These are phyloP conservation scores for Primulina eburnea DNA, from an alignment of 257 asterid genomes.

Conservation along the genomic window DNA sequence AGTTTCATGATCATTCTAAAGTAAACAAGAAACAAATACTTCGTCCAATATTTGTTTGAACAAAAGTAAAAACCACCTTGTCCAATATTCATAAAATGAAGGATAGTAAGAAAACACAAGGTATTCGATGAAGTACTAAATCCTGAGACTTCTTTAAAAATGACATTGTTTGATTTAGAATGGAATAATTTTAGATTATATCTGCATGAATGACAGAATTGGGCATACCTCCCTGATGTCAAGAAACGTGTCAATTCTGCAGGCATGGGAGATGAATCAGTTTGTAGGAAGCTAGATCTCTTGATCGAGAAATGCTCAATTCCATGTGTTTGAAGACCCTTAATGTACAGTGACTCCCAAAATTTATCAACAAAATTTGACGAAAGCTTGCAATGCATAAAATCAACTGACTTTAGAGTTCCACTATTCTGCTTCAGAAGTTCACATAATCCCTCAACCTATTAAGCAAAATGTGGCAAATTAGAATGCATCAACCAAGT, in stretches of 20 bases:
- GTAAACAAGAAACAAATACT: neutral
- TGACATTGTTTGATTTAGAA: conserved; percentile 16
- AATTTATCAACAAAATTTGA: conserved; percentile 58
- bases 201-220: neutral
- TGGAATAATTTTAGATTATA: conserved; percentile 11
- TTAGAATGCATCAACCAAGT: conserved; percentile 29
- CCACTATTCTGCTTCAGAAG: conserved; percentile 62
- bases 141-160: too few species aligned
- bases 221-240: conserved; percentile 66
- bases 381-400: conserved; percentile 87
- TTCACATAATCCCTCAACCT: conserved; percentile 87
- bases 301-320: conserved; percentile 79
- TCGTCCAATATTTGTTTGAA: neutral
- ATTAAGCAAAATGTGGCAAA: conserved; percentile 27
- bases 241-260: conserved; percentile 59
- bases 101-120: conserved; percentile 10
- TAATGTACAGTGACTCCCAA: conserved; percentile 53
- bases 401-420: conserved; percentile 63
- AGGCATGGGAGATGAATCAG: conserved; percentile 50
- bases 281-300: conserved; percentile 70
- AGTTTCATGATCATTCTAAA: neutral
- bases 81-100: neutral
- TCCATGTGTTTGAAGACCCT: conserved; percentile 58
- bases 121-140: conserved; percentile 6
- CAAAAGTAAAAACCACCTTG: neutral